phyloP scores from a whole-genome alignment of 176 grass and related monocot species.

The Musa troglodytarum region DNA sequence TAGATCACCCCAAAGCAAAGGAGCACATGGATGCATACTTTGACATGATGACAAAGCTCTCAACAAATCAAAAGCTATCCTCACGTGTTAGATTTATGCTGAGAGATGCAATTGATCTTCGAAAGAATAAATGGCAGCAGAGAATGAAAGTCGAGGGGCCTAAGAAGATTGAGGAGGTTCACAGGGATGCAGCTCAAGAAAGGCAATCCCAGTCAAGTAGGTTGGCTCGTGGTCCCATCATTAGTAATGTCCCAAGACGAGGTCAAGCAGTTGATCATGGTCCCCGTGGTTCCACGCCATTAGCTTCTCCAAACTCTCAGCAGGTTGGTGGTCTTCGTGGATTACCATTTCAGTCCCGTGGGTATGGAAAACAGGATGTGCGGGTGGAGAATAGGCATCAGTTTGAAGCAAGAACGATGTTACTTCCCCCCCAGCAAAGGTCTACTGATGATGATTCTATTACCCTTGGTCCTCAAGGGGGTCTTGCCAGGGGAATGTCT shows the following conservation, averaged over 20 bases:
- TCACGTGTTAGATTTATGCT: conserved; percentile 87
- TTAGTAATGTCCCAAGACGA: conserved; percentile 49
- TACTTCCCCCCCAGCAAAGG: conserved; percentile 58
- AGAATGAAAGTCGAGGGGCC: conserved; percentile 90
- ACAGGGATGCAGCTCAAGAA: conserved; percentile 91
- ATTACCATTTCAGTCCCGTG: conserved; percentile 36
- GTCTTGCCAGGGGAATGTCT: conserved; percentile 77
- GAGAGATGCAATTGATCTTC: conserved; percentile 87
- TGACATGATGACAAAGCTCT: conserved; percentile 50
- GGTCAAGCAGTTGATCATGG: conserved; percentile 45
- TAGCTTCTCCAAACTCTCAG: conserved; percentile 54
- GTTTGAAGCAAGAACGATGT: conserved; percentile 46
- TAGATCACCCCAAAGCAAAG: conserved; percentile 80
- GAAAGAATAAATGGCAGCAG: conserved; percentile 90
- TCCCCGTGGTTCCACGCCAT: conserved; percentile 26
- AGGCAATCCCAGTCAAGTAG: conserved; percentile 73
- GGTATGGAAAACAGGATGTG: conserved; percentile 55
- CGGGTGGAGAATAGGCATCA: conserved; percentile 55
- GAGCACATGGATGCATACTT: conserved; percentile 92
- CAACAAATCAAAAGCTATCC: conserved; percentile 54
- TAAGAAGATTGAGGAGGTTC: conserved; percentile 96
- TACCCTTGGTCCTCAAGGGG: conserved; percentile 83
- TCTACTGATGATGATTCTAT: conserved; percentile 50
- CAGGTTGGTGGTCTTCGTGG: conserved; percentile 52
- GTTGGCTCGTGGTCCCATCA: conserved; percentile 46